Evolutionary conservation across 345 rosid genomes (phyloP), one percentile per base, ranked within the genome.

Genomic region (Rhizophora apiculata): DNA sequence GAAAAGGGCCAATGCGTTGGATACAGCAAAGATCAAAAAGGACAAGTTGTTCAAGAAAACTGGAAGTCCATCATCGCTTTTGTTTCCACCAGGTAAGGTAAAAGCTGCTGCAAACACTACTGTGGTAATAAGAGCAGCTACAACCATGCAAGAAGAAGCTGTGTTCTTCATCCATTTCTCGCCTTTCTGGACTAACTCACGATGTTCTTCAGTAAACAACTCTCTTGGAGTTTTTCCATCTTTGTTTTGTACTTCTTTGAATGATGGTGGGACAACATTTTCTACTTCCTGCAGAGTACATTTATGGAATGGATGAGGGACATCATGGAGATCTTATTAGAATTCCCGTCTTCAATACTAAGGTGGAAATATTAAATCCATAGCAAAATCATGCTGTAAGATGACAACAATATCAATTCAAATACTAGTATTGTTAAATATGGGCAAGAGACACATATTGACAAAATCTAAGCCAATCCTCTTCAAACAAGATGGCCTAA

Each of bases 81-180:
- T 49, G 31, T 46, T 49, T 53, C 76, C 76, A 0, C 76, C 67
- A 9, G 71, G 76, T 6, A 60, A 34, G 3, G 66, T 72, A 26
- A 73, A 73, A 21, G 63, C 62, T 7, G 76, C 76, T 2, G 76
- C 71, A 60, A 73, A 73, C 22, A 34, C 37, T 4, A 73, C 70
- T 8, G 76, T 73, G 3, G 62, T 30, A 7, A 73, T 43, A 49
- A 73, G 70, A 7, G 66, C 68, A 30, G 76, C 76, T 0, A 73
- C 71, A 6, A 56, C 30, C 32, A 56, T 54, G n/a, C 54, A 73
- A 5, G 76, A 66, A 16, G 48, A 6, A 15, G 76, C 76, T 29
- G 76, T 73, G 21, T 53, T 27, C 43, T 73, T 73, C 76, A 73
- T 65, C 76, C 76, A 73, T 60, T 60, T 16, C 54, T 65, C 71